These are phyloP conservation scores for Iris pallida DNA, from an alignment of 116 monocot species.

Conservation along the genomic window DNA sequence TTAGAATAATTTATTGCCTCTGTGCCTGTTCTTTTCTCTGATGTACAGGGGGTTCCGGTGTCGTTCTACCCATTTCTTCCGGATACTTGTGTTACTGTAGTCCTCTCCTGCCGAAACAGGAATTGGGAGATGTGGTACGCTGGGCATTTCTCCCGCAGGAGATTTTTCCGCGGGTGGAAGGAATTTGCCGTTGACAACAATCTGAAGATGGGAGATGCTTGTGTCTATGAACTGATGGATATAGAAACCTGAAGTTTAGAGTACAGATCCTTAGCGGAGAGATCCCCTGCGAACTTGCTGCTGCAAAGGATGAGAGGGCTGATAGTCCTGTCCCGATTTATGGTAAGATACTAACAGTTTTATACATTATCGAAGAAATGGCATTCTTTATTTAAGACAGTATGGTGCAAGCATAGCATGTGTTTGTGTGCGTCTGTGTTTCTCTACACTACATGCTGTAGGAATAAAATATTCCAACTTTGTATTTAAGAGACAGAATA, in stretches of 20 bases:
- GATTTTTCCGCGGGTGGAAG: constrained; percentile 8
- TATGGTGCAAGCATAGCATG: too few species aligned
- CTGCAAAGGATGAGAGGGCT: too few species aligned
- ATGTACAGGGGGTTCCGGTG: constrained; percentile 10
- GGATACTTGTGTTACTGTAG: not conserved
- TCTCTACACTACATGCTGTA: too few species aligned
- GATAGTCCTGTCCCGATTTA: too few species aligned
- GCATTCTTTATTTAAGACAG: too few species aligned
- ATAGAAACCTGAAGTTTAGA: constrained; percentile 3
- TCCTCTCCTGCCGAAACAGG: constrained; percentile 16
- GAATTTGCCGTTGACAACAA: constrained; percentile 17
- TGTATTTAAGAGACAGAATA: too few species aligned
- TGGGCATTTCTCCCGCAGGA: not conserved
- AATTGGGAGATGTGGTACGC: constrained; percentile 12
- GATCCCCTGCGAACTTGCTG: constrained; percentile 5
- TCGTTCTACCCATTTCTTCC: constrained; percentile 11
- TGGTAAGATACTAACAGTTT: too few species aligned
- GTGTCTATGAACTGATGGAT: constrained; percentile 17
- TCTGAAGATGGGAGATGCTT: constrained; percentile 18
- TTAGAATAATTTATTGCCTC: not conserved
- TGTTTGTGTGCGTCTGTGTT: too few species aligned
- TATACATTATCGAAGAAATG: too few species aligned
- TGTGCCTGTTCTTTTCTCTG: not conserved
- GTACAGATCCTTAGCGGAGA: constrained; percentile 22
- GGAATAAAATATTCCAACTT: too few species aligned